Percentiles rank a stretch among this genome's conserved stretches.
Evolutionary conservation across 768 basidiomycete species (phyloP).

Genomic region (Nevesoporus exiguus): DNA sequence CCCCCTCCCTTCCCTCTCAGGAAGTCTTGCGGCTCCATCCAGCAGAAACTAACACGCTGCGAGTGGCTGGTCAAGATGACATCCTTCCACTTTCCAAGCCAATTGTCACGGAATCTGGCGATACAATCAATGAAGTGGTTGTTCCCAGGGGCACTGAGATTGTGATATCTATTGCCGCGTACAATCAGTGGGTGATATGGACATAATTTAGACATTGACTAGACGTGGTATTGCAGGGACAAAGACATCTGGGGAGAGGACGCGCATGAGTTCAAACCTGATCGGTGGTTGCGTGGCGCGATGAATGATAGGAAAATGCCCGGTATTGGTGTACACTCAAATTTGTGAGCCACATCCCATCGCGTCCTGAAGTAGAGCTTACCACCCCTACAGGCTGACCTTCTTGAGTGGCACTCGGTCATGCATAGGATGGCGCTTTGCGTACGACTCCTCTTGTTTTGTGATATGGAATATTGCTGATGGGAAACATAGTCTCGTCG

Average conservation of each 20-base stretch:
- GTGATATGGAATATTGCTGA: not conserved
- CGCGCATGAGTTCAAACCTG: conserved; percentile 17
- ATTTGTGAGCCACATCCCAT: not conserved
- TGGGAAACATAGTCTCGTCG: not conserved
- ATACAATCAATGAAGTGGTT: conserved; percentile 39
- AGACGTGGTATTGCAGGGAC: conserved; percentile 1
- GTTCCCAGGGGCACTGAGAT: conserved; percentile 50
- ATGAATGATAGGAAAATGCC: not conserved
- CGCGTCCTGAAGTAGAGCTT: too few relatives aligned
- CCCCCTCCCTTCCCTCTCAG: conserved; percentile 18
- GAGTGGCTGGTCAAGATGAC: conserved; percentile 50
- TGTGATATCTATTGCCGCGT: conserved; percentile 47
- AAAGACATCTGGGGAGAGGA: conserved; percentile 27
- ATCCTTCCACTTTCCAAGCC: conserved; percentile 56
- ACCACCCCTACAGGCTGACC: conserved; percentile 11
- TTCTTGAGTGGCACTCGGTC: conserved; percentile 14
- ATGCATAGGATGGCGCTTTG: conserved; percentile 29
- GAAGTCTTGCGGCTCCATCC: conserved; percentile 47
- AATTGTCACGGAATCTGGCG: conserved; percentile 44
- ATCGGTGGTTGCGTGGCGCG: conserved; percentile 7
- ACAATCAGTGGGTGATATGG: conserved; percentile 44
- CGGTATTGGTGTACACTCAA: conserved; percentile 12
- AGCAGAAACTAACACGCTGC: conserved; percentile 45
- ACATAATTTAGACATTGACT: not conserved
- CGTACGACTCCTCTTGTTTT: conserved; percentile 13